phyloP scores from a whole-genome alignment of 352 stramenopile genomes.

The Phytophthora citricola region DNA sequence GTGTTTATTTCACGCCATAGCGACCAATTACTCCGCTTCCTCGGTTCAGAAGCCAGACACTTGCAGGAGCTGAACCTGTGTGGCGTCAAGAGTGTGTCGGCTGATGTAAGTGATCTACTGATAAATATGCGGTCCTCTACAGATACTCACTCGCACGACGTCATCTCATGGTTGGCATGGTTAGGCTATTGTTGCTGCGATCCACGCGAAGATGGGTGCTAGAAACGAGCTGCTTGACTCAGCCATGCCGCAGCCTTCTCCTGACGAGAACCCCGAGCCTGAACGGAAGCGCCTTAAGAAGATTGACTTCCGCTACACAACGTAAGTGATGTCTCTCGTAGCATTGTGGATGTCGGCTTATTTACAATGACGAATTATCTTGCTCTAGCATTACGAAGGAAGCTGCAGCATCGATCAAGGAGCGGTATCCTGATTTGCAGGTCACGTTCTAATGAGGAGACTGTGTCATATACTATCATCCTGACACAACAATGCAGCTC shows the following conservation, averaged over 20 bases:
- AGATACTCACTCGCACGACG: neutral
- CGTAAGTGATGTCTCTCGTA: slow-evolving; percentile 48
- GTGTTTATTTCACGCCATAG: slow-evolving; percentile 33
- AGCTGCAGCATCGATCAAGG: slow-evolving; percentile 68
- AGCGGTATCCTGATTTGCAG: slow-evolving; percentile 63
- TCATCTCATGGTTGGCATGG: neutral
- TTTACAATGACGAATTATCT: slow-evolving; percentile 2
- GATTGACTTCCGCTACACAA: slow-evolving; percentile 90
- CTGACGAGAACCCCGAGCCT: slow-evolving; percentile 55
- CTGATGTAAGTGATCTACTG: slow-evolving; percentile 55
- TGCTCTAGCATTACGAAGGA: slow-evolving; percentile 82
- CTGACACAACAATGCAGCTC: slow-evolving; percentile 13
- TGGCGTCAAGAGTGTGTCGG: slow-evolving; percentile 86
- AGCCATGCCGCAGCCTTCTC: slow-evolving; percentile 25
- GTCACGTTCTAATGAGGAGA: slow-evolving; percentile 38
- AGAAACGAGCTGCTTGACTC: slow-evolving; percentile 44
- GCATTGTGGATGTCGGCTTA: neutral
- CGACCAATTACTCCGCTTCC: slow-evolving; percentile 82
- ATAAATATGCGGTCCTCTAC: neutral
- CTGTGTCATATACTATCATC: neutral
- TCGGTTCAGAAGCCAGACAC: slow-evolving; percentile 74
- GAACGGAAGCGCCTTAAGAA: slow-evolving; percentile 90
- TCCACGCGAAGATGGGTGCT: slow-evolving; percentile 82
- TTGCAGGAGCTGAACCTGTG: slow-evolving; percentile 90
- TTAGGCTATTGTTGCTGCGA: slow-evolving; percentile 72